Evolutionary conservation across 176 grass and related monocot genomes (phyloP), one percentile per base, ranked within the genome.

Genomic region (Stipa capillata): DNA sequence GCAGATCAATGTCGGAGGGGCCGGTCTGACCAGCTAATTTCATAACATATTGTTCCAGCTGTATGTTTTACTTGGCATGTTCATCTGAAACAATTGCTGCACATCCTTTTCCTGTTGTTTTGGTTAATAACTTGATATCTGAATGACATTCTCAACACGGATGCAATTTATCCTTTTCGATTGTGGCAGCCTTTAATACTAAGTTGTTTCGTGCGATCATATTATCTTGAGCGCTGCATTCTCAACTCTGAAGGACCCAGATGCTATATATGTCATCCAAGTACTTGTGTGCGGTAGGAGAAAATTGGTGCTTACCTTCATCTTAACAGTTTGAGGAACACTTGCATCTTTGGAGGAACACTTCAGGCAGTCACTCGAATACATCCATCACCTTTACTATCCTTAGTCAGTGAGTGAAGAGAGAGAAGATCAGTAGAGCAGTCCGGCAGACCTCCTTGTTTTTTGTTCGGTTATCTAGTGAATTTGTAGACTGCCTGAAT

Each of bases 1-100:
- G n/a, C n/a, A n/a, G n/a, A n/a, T n/a, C n/a, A n/a, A n/a, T n/a
- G n/a, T n/a, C n/a, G n/a, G n/a, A n/a, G n/a, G n/a, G n/a, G n/a
- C n/a, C n/a, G n/a, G n/a, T n/a, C n/a, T n/a, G n/a, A n/a, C n/a
- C n/a, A n/a, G n/a, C n/a, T n/a, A n/a, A n/a, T n/a, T n/a, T n/a
- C n/a, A n/a, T n/a, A n/a, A n/a, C n/a, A n/a, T n/a, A n/a, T n/a
- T n/a, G n/a, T 39, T 56, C 47, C 55, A 65, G 12, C 65, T 77
- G 44, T 71, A 85, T 81, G 87, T 77, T 58, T 77, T 57, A 42
- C 16, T 53, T 20, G 52, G 51, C 61, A 5, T 33, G 11, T 80
- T 29, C 71, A 45, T 76, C 8, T 85, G 35, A 82, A 85, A 71
- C 64, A 89, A 63, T 69, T 72, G 53, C 20, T 65, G 72, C 63